phyloP scores from a whole-genome alignment of 2,329 filamentous ascomycete species.

The Colletotrichum lini region DNA sequence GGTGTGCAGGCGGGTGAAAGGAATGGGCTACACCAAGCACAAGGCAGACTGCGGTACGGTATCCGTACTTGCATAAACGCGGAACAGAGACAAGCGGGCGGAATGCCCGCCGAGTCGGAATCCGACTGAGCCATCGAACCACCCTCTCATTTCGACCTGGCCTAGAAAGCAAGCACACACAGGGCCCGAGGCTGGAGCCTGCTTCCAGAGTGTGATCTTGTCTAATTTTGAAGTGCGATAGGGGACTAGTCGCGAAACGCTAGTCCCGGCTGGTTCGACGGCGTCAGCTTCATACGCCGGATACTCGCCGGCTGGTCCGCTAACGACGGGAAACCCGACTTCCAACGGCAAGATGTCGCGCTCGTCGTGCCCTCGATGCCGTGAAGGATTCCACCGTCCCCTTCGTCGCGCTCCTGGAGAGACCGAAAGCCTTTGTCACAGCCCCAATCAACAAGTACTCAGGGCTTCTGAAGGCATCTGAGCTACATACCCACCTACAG shows the following conservation, averaged over 20 bases:
- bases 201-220: constrained; percentile 18
- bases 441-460: background rate
- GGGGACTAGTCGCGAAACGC: constrained; percentile 15
- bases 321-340: constrained; percentile 30
- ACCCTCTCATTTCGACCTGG: constrained; percentile 6
- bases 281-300: constrained; percentile 28
- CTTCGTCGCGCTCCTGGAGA: constrained; percentile 1
- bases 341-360: constrained; percentile 19
- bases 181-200: constrained; percentile 25
- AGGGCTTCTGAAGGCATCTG: background rate
- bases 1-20: background rate
- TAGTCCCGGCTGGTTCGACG: constrained; percentile 8
- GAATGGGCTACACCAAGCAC: background rate
- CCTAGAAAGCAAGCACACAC: constrained; percentile 18
- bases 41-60: background rate
- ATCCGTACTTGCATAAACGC: background rate
- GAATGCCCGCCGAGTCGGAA: background rate
- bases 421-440: background rate
- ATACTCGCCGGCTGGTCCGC: constrained; percentile 12
- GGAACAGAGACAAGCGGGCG: background rate
- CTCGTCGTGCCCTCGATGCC: background rate
- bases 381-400: constrained; percentile 24
- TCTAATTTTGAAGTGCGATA: constrained; percentile 23
- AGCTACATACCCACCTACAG: background rate
- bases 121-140: background rate